Evolutionary conservation across 768 basidiomycete species (phyloP).

Genomic region (Stropharia rugosoannulata): DNA sequence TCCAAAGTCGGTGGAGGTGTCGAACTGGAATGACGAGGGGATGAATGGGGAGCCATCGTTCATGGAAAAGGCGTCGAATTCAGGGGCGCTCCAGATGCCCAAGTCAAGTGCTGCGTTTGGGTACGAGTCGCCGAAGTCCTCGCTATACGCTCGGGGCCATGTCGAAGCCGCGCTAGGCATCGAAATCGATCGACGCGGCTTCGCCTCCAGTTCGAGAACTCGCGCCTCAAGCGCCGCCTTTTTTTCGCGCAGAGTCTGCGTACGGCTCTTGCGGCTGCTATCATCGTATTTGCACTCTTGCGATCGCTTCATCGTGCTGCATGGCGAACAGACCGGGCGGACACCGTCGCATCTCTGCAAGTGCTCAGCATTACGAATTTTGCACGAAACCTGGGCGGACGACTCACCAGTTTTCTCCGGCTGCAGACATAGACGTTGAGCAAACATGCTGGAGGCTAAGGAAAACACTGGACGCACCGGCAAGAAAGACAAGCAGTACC

Average conservation of each 20-base stretch:
- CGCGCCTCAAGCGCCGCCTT: constrained; percentile 50
- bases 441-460: neutral
- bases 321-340: constrained; percentile 56
- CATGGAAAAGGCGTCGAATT: neutral
- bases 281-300: constrained; percentile 62
- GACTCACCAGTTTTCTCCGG: constrained; percentile 43
- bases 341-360: constrained; percentile 59
- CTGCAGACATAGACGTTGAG: constrained; percentile 21
- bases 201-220: constrained; percentile 56
- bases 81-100: neutral
- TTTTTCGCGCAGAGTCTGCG: constrained; percentile 57
- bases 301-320: constrained; percentile 50
- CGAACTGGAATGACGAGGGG: neutral
- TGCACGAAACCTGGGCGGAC: neutral
- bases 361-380: neutral
- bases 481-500: constrained; percentile 45
- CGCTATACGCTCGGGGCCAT: neutral
- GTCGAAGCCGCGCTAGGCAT: neutral
- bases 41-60: neutral
- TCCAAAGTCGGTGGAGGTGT: neutral
- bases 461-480: constrained; percentile 29
- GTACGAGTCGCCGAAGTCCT: neutral
- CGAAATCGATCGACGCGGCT: constrained; percentile 24
- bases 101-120: neutral
- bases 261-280: constrained; percentile 57